A percentile compares a stretch with the other conserved stretches of the same genome.
Evolutionary conservation across 2,329 filamentous ascomycete species (phyloP).

Genomic region (Penicillium sp.): DNA sequence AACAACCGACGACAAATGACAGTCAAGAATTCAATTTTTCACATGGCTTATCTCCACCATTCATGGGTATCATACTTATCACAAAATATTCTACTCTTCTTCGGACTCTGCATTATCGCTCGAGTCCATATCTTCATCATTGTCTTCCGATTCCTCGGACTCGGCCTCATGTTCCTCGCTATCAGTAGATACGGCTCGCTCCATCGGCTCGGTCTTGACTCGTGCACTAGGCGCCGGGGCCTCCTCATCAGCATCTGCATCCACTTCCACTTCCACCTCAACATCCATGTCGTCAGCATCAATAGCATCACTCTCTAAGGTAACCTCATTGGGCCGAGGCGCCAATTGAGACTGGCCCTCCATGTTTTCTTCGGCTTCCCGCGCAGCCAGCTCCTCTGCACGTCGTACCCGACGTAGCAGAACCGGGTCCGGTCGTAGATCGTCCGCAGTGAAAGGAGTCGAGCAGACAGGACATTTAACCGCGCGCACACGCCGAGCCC

Average conservation of each 20-base stretch:
- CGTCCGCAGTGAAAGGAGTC: slow-evolving; percentile 33
- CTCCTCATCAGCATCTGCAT: slow-evolving; percentile 2
- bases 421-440: slow-evolving; percentile 43
- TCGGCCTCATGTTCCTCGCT: slow-evolving; percentile 11
- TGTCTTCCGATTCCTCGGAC: not conserved
- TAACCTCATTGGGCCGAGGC: slow-evolving; percentile 24
- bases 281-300: slow-evolving; percentile 23
- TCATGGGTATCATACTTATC: not conserved
- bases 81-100: not conserved
- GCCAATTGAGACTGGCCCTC: slow-evolving; percentile 16
- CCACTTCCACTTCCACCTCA: slow-evolving; percentile 17
- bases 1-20: not conserved
- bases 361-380: slow-evolving; percentile 32
- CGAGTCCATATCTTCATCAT: not conserved
- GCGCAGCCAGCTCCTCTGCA: slow-evolving; percentile 26
- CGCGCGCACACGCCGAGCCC: slow-evolving; percentile 22
- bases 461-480: slow-evolving; percentile 47
- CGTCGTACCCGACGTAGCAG: slow-evolving; percentile 41
- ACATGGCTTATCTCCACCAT: not conserved
- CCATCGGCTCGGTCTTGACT: slow-evolving; percentile 12
- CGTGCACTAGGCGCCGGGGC: not conserved
- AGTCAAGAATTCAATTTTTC: not conserved
- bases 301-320: slow-evolving; percentile 31
- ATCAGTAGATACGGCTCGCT: not conserved
- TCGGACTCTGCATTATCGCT: not conserved